Evolutionary conservation across 1,284 basidiomycete species (phyloP), one percentile per base, ranked within the genome.

Genomic region (Phlebopus sp.): DNA sequence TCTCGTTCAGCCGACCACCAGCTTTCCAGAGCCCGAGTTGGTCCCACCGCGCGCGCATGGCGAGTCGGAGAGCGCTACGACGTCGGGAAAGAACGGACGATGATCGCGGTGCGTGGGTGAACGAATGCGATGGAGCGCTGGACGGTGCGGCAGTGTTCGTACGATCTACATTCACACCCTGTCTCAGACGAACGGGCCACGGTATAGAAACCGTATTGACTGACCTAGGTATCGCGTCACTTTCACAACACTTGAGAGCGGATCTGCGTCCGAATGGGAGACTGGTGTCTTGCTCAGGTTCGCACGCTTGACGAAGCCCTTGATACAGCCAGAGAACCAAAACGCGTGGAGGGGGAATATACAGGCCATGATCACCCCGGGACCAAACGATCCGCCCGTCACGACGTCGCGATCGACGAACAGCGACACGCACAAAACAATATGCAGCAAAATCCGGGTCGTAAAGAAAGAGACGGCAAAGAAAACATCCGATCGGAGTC

Each of bases 261-360:
- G 36, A 32, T 44, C 30, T 44, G 60, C 4, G 37, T 5, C 2
- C 9, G 11, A 11, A 11, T 14, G 31, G 17, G 56, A 43, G 11
- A 17, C 36, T 2, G 53, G 2, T 40, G 42, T 51, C 31, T 43
- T 34, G 3, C 19, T 7, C n/a, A n/a, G n/a, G 38, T 55, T 54
- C 9, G 62, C 59, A 8, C 76, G 67, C 52, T 69, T 70, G 36
- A 77, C 42, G 53, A 81, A 78, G 0, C 80, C 78, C 43, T 64
- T 69, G 36, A 83, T 39, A 44, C 77, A 81, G 9, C 74, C 76
- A 5, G 57, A 52, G 65, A 82, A 82, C 81, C 81, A 83, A 29
- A 66, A 59, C 2, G 67, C 69, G 52, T 84, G 81, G 44, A 83
- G 61, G 2, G 73, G 70, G 27, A 79, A 68, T n/a, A 79, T 73